Base-by-base conservation (phyloP, 2,329 filamentous ascomycete species). In the Stenocarpella maydis region DNA sequence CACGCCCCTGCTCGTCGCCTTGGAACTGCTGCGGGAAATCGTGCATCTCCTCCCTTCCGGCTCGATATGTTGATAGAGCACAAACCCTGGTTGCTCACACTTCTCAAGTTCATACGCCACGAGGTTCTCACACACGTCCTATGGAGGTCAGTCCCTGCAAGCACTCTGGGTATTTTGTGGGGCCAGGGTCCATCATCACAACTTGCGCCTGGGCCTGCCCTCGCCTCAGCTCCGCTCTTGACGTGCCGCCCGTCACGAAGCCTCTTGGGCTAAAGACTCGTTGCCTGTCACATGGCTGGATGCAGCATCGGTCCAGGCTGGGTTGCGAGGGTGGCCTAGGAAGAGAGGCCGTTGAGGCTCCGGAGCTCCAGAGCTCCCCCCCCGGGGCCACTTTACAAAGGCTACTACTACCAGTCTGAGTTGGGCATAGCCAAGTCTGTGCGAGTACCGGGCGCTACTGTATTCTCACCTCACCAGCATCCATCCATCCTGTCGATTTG, bases 391-490 rank as follows among this genome's bases (percentile, higher is more conserved):
- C n/a, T n/a, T n/a, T n/a, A n/a, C n/a, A 26, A 15, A 61, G 55
- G n/a, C n/a, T n/a, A n/a, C n/a, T n/a, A n/a, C 52, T 67, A 37
- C 64, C 53, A 41, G 65, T 31, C 65, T 28, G 41, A 67, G 52
- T 58, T 58, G 45, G 65, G 65, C 58, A 63, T 49, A 26, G 58
- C 43, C 54, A 60, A 55, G 43, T 49, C 34, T 67, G 65, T 67
- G 52, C 65, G 52, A 67, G 31, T 67, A 50, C 52, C 43, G 65
- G 43, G 24, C 52, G 65, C 65, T 67, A 58, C 53, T 67, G 65
- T 67, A 49, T 63, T n/a, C n/a, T n/a, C n/a, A n/a, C n/a, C 58
- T 63, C 58, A 37, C 58, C 58, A 49, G 31, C 43, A 49, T n/a
- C n/a, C n/a, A n/a, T n/a, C n/a, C n/a, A n/a, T 63, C 14, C 43